Evolutionary conservation across 129 eudicot genomes (phyloP).

Genomic region (Solidago caesia): DNA sequence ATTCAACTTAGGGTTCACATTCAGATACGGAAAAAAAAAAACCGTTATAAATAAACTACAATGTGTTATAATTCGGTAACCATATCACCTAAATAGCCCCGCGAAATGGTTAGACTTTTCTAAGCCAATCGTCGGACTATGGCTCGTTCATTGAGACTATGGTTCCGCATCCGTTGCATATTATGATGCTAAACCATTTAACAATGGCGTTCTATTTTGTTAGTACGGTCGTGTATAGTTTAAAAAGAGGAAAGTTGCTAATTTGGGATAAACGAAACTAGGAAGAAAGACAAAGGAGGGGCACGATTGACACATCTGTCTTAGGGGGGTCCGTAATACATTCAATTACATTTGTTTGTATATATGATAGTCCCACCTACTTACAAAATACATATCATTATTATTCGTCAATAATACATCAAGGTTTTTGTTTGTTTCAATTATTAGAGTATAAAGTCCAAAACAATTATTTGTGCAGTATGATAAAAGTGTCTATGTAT

Average conservation of each 20-base stretch:
- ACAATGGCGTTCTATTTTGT: neutral
- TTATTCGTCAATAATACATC: constrained; percentile 18
- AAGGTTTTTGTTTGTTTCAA: constrained; percentile 19
- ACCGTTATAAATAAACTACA: no score
- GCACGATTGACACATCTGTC: constrained; percentile 21
- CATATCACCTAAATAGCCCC: no score
- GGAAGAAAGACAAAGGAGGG: constrained; percentile 14
- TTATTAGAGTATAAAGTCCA: neutral
- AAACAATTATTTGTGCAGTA: neutral
- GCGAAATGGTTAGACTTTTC: no score
- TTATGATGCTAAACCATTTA: no score
- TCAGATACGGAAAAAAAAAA: no score
- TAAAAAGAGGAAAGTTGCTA: constrained; percentile 4
- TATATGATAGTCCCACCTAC: neutral
- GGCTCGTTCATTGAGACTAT: no score
- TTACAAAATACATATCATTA: constrained; percentile 17
- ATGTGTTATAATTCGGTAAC: no score
- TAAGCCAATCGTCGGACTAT: no score
- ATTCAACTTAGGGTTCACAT: no score
- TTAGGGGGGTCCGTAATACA: constrained; percentile 17
- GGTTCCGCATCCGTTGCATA: no score
- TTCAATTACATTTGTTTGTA: constrained; percentile 24
- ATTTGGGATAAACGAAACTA: neutral
- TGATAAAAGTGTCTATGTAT: no score
- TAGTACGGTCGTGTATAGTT: neutral